These are phyloP conservation scores for Tetragonia tetragonoides DNA, from an alignment of 148 eudicot genomes.

Conservation along the genomic window DNA sequence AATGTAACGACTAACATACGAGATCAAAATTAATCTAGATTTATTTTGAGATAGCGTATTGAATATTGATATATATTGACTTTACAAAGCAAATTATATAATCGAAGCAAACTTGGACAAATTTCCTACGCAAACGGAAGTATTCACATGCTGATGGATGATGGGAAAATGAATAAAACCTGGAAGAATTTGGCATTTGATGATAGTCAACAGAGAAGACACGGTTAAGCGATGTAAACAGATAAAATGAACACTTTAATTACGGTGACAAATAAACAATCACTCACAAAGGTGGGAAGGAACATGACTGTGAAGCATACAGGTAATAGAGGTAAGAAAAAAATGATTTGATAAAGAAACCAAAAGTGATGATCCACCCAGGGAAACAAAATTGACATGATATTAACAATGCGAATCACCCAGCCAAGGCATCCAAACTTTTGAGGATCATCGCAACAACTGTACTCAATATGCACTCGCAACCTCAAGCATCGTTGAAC, in stretches of 20 bases:
- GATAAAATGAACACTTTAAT: conserved; percentile 12
- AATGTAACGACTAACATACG: no score
- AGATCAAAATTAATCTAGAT: no score
- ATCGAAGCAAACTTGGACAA: no score
- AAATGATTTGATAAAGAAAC: background rate
- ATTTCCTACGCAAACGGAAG: no score
- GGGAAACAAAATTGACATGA: conserved; percentile 46
- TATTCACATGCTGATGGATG: no score
- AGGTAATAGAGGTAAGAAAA: background rate
- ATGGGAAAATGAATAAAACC: no score
- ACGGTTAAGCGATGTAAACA: background rate
- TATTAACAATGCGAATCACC: conserved; percentile 40
- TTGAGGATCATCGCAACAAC: background rate
- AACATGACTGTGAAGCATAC: background rate
- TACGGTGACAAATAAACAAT: conserved; percentile 15
- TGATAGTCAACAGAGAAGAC: background rate
- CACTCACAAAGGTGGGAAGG: conserved; percentile 14
- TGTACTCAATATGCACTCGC: conserved; percentile 5
- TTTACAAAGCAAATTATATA: no score
- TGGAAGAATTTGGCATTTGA: background rate
- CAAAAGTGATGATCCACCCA: conserved; percentile 21
- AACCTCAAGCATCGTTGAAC: conserved; percentile 11
- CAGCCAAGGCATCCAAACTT: conserved; percentile 19
- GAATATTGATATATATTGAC: no score
- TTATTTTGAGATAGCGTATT: no score